These are phyloP conservation scores for Eutypella sp. DNA, from an alignment of 2,329 filamentous ascomycete genomes.

Conservation along the genomic window DNA sequence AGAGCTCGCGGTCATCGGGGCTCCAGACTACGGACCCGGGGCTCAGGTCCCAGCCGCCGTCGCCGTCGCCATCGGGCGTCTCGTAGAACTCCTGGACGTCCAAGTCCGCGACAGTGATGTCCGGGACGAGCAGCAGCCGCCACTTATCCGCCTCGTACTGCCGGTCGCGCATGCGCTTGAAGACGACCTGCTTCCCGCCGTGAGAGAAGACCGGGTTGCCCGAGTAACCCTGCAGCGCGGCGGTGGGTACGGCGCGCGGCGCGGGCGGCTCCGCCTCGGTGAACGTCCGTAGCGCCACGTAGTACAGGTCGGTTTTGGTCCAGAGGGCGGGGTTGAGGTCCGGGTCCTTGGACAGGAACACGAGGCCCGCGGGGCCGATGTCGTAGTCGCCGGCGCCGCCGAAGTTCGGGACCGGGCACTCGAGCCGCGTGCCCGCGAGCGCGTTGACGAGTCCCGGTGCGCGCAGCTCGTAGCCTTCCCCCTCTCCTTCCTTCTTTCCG, in stretches of 20 bases:
- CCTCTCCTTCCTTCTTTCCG: slow-evolving; percentile 32
- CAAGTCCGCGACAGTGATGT: slow-evolving; percentile 53
- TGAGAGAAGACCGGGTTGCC: slow-evolving; percentile 68
- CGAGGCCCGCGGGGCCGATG: slow-evolving; percentile 58
- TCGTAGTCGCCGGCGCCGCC: slow-evolving; percentile 80
- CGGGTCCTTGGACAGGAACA: slow-evolving; percentile 73
- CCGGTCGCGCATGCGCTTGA: slow-evolving; percentile 70
- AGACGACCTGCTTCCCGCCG: slow-evolving; percentile 65
- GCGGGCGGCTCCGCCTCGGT: slow-evolving; percentile 43
- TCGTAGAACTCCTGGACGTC: slow-evolving; percentile 59
- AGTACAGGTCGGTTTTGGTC: slow-evolving; percentile 80
- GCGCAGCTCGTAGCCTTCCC: slow-evolving; percentile 37
- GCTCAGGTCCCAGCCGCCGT: slow-evolving; percentile 56
- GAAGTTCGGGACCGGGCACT: slow-evolving; percentile 70
- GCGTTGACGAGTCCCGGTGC: slow-evolving; percentile 54
- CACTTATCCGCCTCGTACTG: slow-evolving; percentile 81
- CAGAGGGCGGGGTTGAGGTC: slow-evolving; percentile 64
- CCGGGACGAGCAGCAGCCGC: slow-evolving; percentile 58
- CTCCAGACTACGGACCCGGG: slow-evolving; percentile 56
- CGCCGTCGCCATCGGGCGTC: slow-evolving; percentile 56
- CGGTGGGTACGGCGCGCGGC: slow-evolving; percentile 52
- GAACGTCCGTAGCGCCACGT: slow-evolving; percentile 60
- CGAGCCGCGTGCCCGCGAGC: slow-evolving; percentile 53
- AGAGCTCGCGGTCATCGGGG: slow-evolving; percentile 56
- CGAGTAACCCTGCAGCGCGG: slow-evolving; percentile 58